Conservation (phyloP, 2,329 filamentous ascomycete species). For the Colletotrichum sp. region DNA sequence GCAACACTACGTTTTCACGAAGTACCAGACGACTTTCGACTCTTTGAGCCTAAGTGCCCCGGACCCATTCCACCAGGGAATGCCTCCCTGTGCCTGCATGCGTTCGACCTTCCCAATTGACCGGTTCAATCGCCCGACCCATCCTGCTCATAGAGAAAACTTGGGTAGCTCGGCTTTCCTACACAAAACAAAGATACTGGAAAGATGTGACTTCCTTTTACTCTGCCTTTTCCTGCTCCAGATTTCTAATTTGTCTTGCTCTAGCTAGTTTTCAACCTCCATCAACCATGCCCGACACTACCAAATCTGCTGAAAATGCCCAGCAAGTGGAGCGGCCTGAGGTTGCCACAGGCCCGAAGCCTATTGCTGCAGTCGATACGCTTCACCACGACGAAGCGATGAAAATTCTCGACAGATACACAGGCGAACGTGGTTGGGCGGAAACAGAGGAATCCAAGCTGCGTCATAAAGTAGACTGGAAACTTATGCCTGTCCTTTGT, state of each 20-base stretch:
- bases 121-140: neutral
- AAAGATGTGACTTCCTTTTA: neutral
- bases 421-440: slow-evolving; percentile 46
- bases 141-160: neutral
- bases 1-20: neutral
- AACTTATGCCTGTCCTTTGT: slow-evolving; percentile 45
- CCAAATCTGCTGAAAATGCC: slow-evolving; percentile 20
- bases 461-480: slow-evolving; percentile 45
- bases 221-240: neutral
- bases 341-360: neutral
- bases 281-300: slow-evolving; percentile 11
- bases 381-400: slow-evolving; percentile 43
- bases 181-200: neutral
- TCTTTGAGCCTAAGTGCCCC: neutral
- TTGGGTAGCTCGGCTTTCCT: neutral
- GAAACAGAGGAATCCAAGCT: slow-evolving; percentile 46
- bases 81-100: neutral
- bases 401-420: slow-evolving; percentile 44
- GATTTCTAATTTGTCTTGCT: neutral
- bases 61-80: neutral
- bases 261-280: neutral
- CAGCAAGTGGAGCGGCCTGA: slow-evolving; percentile 9
- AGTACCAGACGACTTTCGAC: neutral
- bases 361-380: slow-evolving; percentile 30
- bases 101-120: neutral